Percentiles rank a stretch among this genome's conserved stretches.
Evolutionary conservation across 306 rosid species (phyloP).

Genomic region (Luffa acutangula): DNA sequence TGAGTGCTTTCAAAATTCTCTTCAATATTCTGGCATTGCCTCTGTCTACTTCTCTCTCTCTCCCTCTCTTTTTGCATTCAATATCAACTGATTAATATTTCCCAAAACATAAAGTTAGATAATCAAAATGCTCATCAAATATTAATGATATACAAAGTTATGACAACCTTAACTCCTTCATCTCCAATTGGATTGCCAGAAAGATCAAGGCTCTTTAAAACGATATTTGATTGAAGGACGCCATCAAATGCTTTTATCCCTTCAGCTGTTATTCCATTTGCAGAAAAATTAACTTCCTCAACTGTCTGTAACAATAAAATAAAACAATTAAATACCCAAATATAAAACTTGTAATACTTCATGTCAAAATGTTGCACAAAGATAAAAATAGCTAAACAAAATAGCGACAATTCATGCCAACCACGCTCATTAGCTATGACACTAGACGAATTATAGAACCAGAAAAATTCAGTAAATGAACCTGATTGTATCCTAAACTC

Average conservation of each 20-base stretch:
- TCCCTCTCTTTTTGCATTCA: neutral
- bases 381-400: neutral
- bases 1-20: too few species aligned
- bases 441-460: conserved; percentile 4
- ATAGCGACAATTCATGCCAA: neutral
- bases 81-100: neutral
- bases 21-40: neutral
- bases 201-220: conserved; percentile 79
- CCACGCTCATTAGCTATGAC: neutral
- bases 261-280: conserved; percentile 88
- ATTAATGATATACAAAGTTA: conserved; percentile 5
- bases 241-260: conserved; percentile 95
- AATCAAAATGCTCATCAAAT: neutral
- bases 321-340: neutral
- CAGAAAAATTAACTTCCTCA: conserved; percentile 91
- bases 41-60: neutral
- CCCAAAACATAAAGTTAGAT: neutral
- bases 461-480: conserved; percentile 14
- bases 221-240: conserved; percentile 79
- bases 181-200: conserved; percentile 96
- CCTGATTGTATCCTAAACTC: conserved; percentile 90
- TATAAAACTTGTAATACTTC: neutral
- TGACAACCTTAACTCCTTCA: conserved; percentile 77
- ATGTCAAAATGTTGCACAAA: conserved; percentile 1
- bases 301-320: conserved; percentile 44